A percentile compares a stretch with the other conserved stretches of the same genome.
These are phyloP conservation scores for Boletus subparvulus DNA, from an alignment of 768 basidiomycete species.

Conservation along the genomic window DNA sequence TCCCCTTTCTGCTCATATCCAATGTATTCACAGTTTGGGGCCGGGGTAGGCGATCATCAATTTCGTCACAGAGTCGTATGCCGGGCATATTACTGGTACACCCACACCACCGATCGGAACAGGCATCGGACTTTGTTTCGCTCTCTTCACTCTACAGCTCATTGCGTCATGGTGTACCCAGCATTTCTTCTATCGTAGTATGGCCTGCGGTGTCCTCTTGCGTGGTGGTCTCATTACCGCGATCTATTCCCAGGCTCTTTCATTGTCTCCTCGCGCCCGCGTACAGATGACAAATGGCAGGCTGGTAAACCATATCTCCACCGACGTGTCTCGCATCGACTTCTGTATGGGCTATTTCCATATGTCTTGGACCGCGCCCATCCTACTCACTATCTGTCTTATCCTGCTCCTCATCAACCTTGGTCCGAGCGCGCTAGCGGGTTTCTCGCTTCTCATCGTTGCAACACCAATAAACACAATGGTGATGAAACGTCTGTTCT, in stretches of 20 bases:
- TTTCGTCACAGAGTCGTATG: conserved; percentile 65
- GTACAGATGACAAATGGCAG: conserved; percentile 83
- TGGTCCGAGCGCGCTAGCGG: conserved; percentile 57
- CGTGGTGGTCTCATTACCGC: conserved; percentile 86
- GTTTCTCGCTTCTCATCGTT: conserved; percentile 63
- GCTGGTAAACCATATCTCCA: conserved; percentile 91
- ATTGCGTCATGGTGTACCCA: conserved; percentile 66
- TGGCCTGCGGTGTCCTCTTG: conserved; percentile 74
- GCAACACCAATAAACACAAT: conserved; percentile 70
- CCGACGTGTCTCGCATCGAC: conserved; percentile 89
- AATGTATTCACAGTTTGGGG: background rate
- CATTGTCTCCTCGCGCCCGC: conserved; percentile 75
- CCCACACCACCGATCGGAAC: conserved; percentile 43
- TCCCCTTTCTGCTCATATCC: background rate
- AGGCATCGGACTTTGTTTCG: conserved; percentile 77
- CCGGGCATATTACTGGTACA: conserved; percentile 40
- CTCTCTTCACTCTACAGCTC: conserved; percentile 66
- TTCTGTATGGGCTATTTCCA: conserved; percentile 82
- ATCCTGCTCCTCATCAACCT: conserved; percentile 71
- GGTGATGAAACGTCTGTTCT: conserved; percentile 65
- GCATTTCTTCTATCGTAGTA: conserved; percentile 80
- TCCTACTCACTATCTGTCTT: conserved; percentile 78
- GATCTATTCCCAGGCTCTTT: conserved; percentile 77
- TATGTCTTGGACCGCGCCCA: conserved; percentile 74
- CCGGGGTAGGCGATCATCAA: conserved; percentile 58